Conservation (phyloP, 2,329 filamentous ascomycete genomes). For the Colletotrichum horii region DNA sequence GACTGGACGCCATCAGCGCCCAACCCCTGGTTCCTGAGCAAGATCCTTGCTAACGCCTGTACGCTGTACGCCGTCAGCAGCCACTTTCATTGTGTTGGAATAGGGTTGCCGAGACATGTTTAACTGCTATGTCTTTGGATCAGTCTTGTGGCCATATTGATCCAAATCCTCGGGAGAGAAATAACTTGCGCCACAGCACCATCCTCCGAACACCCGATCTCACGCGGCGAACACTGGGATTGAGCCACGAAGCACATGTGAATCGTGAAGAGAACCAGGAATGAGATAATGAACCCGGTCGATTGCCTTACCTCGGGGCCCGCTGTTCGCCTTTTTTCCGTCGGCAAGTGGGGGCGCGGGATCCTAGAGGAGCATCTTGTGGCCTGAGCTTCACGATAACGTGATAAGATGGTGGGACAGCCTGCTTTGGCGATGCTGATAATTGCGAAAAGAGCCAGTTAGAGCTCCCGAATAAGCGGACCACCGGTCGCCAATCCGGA, state of each 20-base stretch:
- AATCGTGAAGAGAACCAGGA: background rate
- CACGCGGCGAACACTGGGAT: background rate
- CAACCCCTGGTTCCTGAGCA: background rate
- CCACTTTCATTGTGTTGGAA: background rate
- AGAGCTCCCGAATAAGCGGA: fast-evolving
- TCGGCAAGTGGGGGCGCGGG: background rate
- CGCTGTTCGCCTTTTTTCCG: background rate
- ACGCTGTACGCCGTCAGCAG: background rate
- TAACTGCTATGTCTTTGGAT: background rate
- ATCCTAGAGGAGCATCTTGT: background rate
- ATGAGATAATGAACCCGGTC: background rate
- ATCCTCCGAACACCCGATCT: background rate
- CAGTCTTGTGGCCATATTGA: background rate
- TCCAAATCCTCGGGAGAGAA: background rate
- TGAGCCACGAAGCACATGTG: background rate
- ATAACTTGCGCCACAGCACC: background rate
- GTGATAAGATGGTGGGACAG: background rate
- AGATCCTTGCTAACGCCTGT: background rate
- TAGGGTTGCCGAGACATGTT: conserved; percentile 1
- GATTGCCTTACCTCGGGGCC: background rate
- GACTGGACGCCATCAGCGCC: background rate
- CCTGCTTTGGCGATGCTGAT: background rate
- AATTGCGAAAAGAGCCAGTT: background rate
- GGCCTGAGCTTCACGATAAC: background rate
- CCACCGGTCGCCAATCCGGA: background rate